phyloP scores from a whole-genome alignment of 352 stramenopile species.

The Globisporangium camurandrum region DNA sequence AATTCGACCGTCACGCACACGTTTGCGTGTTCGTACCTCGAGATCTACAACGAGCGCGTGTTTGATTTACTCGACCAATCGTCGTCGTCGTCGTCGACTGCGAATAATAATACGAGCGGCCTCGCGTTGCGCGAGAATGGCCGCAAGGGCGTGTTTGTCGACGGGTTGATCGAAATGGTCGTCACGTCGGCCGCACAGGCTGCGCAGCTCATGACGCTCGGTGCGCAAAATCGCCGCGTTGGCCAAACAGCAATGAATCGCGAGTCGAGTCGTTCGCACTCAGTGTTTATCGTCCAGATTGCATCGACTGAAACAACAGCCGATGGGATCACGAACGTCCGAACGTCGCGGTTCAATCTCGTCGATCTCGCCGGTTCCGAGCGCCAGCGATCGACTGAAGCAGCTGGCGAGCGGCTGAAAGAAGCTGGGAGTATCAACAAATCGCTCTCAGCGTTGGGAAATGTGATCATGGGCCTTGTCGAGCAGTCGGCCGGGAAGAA shows the following conservation, averaged over 20 bases:
- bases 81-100: constrained; percentile 37
- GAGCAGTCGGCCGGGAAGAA: constrained; percentile 75
- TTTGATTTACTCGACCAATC: constrained; percentile 86
- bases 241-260: constrained; percentile 83
- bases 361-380: constrained; percentile 98
- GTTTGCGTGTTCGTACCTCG: constrained; percentile 86
- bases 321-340: constrained; percentile 58
- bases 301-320: constrained; percentile 51
- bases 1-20: constrained; percentile 43
- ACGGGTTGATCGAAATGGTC: constrained; percentile 68
- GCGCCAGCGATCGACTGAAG: constrained; percentile 93
- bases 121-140: constrained; percentile 69
- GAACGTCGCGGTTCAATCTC: constrained; percentile 92
- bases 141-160: constrained; percentile 65
- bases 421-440: constrained; percentile 97
- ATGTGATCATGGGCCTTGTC: constrained; percentile 91
- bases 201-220: constrained; percentile 66
- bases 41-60: constrained; percentile 95
- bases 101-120: too few species aligned
- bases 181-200: constrained; percentile 61
- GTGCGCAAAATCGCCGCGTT: constrained; percentile 66
- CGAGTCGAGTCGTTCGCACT: constrained; percentile 79
- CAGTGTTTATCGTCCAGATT: constrained; percentile 79
- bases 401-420: constrained; percentile 92
- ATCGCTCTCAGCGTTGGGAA: constrained; percentile 92